Conservation (phyloP, 164 flowering plant genomes). For the Chimonanthus salicifolius region DNA sequence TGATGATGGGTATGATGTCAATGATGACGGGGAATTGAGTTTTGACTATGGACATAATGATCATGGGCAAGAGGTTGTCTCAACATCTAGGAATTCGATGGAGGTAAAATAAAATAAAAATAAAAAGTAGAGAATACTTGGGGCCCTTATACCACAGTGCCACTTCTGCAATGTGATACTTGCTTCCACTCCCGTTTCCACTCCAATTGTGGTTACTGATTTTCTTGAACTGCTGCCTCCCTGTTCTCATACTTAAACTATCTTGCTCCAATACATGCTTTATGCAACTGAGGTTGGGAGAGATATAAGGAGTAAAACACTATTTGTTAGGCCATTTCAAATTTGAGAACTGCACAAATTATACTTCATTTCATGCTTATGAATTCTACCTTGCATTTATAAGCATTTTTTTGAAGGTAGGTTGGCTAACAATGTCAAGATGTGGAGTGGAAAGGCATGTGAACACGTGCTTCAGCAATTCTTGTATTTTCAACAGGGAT, state of each 20-base stretch:
- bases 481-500: neutral
- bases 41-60: conserved; percentile 67
- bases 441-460: neutral
- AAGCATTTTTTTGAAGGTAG: neutral
- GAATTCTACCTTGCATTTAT: neutral
- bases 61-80: conserved; percentile 32
- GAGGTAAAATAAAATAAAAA: conserved; percentile 44
- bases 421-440: neutral
- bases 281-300: neutral
- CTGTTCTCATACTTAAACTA: neutral
- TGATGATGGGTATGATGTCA: conserved; percentile 30
- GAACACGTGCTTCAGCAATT: too few relatives aligned
- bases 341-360: neutral
- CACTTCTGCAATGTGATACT: neutral
- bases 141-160: neutral
- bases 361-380: neutral
- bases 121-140: neutral
- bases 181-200: neutral
- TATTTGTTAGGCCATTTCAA: neutral
- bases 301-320: neutral
- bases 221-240: neutral
- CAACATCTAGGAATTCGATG: conserved; percentile 49
- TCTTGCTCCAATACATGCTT: too few relatives aligned
- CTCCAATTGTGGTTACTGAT: neutral
- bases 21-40: conserved; percentile 73